Base-by-base conservation (phyloP, 108 stramenopile species). In the Cyclostephanos invisitatus region DNA sequence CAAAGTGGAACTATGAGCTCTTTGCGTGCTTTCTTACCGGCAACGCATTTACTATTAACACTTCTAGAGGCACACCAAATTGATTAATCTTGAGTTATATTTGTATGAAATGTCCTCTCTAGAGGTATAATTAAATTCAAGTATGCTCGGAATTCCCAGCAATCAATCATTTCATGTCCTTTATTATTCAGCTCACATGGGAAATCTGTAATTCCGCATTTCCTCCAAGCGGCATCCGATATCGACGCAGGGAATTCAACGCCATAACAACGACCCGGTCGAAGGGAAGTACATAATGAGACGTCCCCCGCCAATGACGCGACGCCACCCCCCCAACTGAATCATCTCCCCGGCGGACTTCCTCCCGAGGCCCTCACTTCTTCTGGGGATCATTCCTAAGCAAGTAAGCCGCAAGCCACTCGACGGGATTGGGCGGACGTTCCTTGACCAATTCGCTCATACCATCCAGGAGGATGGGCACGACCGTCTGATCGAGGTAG, bases 371-470 rank as follows among this genome's bases (percentile, higher is more conserved):
- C 0, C 36, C 54, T 78, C n/a, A 78, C 76, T 81, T 81, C 71
- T 81, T 84, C 62, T 96, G 93, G 36, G 98, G 98, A 86, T 99
- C 98, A 78, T 99, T 81, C 69, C 87, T 87, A 62, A 99, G 62
- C 72, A 99, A 83, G 69, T 98, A 99, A 28, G 89, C 70, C 37
- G 98, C 98, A 64, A 99, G 83, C 86, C 91, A 99, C 76, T 99
- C 97, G 49, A 99, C 94, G 22, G 98, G 98, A 78, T 99, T 97
- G 25, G 87, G 70, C 28, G 97, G 96, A 59, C 96, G 88, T 81
- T 98, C 99, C 88, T 98, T 98, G 68, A 98, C 99, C 48, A 99
- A 83, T 69, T 96, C 97, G 20, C 96, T 94, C 97, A 99, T 98
- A 51, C 98, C 99, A 73, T 98, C 97, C 51, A 98, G 75, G 25